Evolutionary conservation across 2,329 filamentous ascomycete species (phyloP).

Genomic region (Fusarium nematophilum): DNA sequence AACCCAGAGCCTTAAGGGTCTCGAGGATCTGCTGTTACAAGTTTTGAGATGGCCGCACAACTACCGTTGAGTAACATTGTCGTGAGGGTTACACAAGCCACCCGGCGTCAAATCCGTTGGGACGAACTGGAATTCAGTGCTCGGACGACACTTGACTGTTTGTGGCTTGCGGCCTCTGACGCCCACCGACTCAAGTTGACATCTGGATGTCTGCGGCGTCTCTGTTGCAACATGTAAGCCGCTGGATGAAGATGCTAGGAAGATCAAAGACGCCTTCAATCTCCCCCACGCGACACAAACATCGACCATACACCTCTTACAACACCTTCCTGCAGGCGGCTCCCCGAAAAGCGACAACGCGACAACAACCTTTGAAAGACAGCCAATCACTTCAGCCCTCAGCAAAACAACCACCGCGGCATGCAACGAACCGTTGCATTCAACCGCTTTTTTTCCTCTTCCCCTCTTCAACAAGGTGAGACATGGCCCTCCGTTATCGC

Average conservation of each 20-base stretch:
- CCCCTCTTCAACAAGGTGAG: slow-evolving; percentile 8
- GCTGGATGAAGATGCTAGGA: slow-evolving; percentile 5
- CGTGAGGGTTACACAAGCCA: slow-evolving; percentile 23
- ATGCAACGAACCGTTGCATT: slow-evolving; percentile 26
- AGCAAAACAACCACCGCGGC: background rate
- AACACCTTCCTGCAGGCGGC: slow-evolving; percentile 4
- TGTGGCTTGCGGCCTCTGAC: background rate
- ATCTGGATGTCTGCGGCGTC: background rate
- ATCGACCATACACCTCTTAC: background rate
- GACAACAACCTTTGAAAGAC: slow-evolving; percentile 20
- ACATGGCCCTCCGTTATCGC: slow-evolving; percentile 5
- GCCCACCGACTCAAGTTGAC: background rate
- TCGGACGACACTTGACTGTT: background rate
- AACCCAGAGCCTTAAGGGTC: slow-evolving; percentile 34
- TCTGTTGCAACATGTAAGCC: slow-evolving; percentile 11
- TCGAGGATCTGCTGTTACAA: slow-evolving; percentile 31
- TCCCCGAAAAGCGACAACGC: slow-evolving; percentile 23
- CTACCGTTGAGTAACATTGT: slow-evolving; percentile 13
- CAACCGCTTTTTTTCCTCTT: slow-evolving; percentile 3
- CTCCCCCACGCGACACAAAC: slow-evolving; percentile 21
- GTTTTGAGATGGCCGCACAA: slow-evolving; percentile 18
- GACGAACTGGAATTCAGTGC: slow-evolving; percentile 12
- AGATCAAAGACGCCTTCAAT: slow-evolving; percentile 1
- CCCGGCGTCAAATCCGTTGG: slow-evolving; percentile 19
- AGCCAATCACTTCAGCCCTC: slow-evolving; percentile 12